phyloP scores from a whole-genome alignment of 495 filamentous ascomycete species.

The Xylaria telfairii region DNA sequence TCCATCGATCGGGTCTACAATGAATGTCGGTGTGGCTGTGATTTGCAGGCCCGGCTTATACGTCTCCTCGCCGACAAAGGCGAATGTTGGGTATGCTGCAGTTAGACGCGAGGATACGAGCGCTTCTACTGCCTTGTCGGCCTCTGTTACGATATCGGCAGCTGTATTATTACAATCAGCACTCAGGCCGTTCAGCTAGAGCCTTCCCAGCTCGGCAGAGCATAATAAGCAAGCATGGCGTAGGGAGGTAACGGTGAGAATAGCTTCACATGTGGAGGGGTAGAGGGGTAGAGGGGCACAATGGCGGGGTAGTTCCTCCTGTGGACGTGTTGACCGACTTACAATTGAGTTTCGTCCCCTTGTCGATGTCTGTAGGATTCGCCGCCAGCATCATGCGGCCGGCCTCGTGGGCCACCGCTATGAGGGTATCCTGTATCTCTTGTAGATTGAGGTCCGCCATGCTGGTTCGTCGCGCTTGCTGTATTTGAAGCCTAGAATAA shows the following conservation, averaged over 20 bases:
- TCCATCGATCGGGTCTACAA: constrained; percentile 90
- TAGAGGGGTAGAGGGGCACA: constrained; percentile 24
- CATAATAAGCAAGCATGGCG: constrained; percentile 2
- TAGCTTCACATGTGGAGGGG: constrained; percentile 27
- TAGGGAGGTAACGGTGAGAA: constrained; percentile 10
- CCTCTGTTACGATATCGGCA: constrained; percentile 86
- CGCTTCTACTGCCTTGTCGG: constrained; percentile 81
- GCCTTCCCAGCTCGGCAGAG: too few species aligned
- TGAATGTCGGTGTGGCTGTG: constrained; percentile 77
- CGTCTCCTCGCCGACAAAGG: constrained; percentile 86
- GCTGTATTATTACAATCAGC: constrained; percentile 49
- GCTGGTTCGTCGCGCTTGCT: neutral
- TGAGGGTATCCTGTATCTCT: constrained; percentile 80
- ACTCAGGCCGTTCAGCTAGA: neutral
- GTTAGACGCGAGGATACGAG: constrained; percentile 71
- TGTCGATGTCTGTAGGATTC: constrained; percentile 65
- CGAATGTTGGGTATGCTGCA: constrained; percentile 68
- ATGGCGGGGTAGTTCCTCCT: constrained; percentile 22
- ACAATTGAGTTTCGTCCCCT: constrained; percentile 89
- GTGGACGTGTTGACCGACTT: constrained; percentile 26
- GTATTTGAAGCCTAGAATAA: neutral
- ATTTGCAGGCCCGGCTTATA: constrained; percentile 71
- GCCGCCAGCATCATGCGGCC: constrained; percentile 82
- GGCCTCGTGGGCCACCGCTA: constrained; percentile 75
- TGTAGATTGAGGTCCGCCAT: constrained; percentile 69